Percentiles rank a stretch among this genome's conserved stretches.
Evolutionary conservation across 2,329 filamentous ascomycete genomes (phyloP).

Genomic region (Fusarium compactum): DNA sequence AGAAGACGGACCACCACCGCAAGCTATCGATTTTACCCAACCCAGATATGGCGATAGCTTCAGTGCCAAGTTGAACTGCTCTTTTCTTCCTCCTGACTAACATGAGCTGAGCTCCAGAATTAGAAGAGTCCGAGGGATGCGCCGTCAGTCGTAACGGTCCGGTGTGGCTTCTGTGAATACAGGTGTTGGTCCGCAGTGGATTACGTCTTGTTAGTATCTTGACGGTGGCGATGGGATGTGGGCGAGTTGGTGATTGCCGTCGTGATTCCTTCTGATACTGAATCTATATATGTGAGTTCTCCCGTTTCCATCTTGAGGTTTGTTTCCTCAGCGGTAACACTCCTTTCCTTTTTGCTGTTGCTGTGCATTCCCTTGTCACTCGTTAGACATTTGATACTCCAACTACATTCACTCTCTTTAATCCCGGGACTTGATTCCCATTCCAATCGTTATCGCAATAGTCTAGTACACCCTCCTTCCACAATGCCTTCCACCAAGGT

Average conservation of each 20-base stretch:
- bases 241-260: slow-evolving; percentile 18
- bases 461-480: slow-evolving; percentile 4
- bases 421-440: slow-evolving; percentile 4
- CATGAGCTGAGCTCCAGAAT: slow-evolving; percentile 13
- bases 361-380: slow-evolving; percentile 24
- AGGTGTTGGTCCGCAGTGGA: neutral
- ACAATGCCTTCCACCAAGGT: slow-evolving; percentile 38
- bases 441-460: slow-evolving; percentile 29
- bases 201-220: slow-evolving; percentile 2
- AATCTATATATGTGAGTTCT: slow-evolving; percentile 22
- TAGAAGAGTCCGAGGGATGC: slow-evolving; percentile 4
- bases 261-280: neutral
- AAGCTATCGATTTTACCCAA: slow-evolving; percentile 37
- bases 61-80: slow-evolving; percentile 6
- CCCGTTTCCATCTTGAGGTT: neutral
- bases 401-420: slow-evolving; percentile 29
- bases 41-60: slow-evolving; percentile 32
- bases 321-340: slow-evolving; percentile 25
- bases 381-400: slow-evolving; percentile 28
- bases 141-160: slow-evolving; percentile 1
- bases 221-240: slow-evolving; percentile 9
- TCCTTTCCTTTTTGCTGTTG: slow-evolving; percentile 33
- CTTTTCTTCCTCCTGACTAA: neutral
- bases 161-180: neutral
- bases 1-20: slow-evolving; percentile 5